Percentiles rank a stretch among this genome's conserved stretches.
These are phyloP conservation scores for Russula emetica DNA, from an alignment of 768 basidiomycete genomes.

Conservation along the genomic window DNA sequence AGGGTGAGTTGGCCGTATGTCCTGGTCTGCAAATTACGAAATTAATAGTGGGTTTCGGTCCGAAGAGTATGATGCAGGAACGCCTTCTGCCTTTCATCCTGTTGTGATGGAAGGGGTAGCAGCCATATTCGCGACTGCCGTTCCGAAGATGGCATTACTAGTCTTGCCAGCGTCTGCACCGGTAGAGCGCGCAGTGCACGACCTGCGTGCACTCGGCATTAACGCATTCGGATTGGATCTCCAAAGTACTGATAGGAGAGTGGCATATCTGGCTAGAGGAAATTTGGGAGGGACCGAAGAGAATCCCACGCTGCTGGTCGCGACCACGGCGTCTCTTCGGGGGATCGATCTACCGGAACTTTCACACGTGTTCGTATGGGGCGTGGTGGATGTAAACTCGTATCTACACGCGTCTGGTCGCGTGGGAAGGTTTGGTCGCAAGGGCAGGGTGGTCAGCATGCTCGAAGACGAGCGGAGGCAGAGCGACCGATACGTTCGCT, in stretches of 20 bases:
- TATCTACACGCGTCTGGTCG: constrained; percentile 72
- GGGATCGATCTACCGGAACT: constrained; percentile 69
- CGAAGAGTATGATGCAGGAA: constrained; percentile 44
- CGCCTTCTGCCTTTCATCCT: constrained; percentile 52
- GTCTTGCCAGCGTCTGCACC: constrained; percentile 60
- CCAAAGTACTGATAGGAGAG: constrained; percentile 41
- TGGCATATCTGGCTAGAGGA: constrained; percentile 35
- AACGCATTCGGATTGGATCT: constrained; percentile 62
- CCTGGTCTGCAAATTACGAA: constrained; percentile 6
- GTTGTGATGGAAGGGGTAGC: constrained; percentile 64
- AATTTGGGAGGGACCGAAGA: constrained; percentile 37
- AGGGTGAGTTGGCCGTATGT: constrained; percentile 10
- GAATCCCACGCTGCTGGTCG: constrained; percentile 61
- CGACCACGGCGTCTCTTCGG: constrained; percentile 63
- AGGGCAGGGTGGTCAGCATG: constrained; percentile 63
- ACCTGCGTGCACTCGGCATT: constrained; percentile 60
- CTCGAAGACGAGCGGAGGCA: constrained; percentile 41
- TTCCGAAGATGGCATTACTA: constrained; percentile 62
- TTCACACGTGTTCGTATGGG: constrained; percentile 71
- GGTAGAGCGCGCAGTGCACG: constrained; percentile 58
- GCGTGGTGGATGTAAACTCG: constrained; percentile 55
- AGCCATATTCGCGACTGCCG: constrained; percentile 65
- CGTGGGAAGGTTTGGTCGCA: constrained; percentile 65
- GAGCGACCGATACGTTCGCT: constrained; percentile 27
- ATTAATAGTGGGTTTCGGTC: background rate